These are phyloP conservation scores for Verbascum thapsus DNA, from an alignment of 257 asterid species.

Conservation along the genomic window DNA sequence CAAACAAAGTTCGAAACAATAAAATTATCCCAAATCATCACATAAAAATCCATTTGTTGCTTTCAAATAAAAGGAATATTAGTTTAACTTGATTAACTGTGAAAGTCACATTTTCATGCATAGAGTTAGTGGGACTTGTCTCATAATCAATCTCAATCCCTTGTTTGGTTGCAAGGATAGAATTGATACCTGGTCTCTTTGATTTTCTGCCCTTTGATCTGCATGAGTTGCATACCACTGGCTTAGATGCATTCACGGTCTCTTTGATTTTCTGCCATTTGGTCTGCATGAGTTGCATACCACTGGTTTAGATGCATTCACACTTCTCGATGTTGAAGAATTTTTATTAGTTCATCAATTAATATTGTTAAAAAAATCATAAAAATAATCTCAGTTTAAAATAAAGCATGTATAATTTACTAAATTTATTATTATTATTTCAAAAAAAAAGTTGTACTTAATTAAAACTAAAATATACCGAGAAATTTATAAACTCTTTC, in stretches of 20 bases:
- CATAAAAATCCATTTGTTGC: not conserved
- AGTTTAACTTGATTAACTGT: constrained; percentile 9
- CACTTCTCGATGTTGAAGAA: constrained; percentile 30
- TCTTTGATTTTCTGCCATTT: constrained; percentile 3
- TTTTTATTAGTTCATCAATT: constrained; percentile 14
- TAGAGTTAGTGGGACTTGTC: constrained; percentile 25
- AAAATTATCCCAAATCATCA: constrained; percentile 6
- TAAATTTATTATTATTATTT: too few species aligned
- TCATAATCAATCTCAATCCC: not conserved
- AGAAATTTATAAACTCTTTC: too few species aligned
- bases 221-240: too few species aligned
- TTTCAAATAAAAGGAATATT: not conserved
- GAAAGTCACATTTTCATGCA: constrained; percentile 20
- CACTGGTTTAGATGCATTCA: constrained; percentile 7
- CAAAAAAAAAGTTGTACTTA: too few species aligned
- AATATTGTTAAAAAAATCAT: too few species aligned
- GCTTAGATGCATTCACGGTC: too few species aligned
- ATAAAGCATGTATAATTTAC: too few species aligned
- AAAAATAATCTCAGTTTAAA: too few species aligned
- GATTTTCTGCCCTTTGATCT: constrained; percentile 19
- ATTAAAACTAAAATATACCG: too few species aligned
- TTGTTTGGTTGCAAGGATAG: not conserved
- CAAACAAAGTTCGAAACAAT: not conserved
- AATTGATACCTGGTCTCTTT: not conserved
- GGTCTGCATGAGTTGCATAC: constrained; percentile 37